Evolutionary conservation across 106 monocot species (phyloP).

Genomic region (Gastrodia elata): DNA sequence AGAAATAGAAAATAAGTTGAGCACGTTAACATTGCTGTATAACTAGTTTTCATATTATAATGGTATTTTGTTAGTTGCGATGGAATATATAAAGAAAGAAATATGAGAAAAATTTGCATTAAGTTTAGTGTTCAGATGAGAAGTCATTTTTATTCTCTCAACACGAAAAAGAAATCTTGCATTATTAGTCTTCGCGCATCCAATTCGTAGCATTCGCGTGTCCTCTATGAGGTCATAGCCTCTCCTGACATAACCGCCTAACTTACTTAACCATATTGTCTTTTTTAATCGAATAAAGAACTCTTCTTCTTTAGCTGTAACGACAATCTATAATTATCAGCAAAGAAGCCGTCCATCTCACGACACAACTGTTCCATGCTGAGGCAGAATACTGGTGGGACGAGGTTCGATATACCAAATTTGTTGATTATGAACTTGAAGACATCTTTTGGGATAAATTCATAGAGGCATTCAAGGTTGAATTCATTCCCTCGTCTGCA

Average conservation of each 20-base stretch:
- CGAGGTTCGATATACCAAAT: no score
- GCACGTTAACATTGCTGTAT: neutral
- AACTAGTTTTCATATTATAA: no score
- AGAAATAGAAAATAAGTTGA: neutral
- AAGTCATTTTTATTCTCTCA: neutral
- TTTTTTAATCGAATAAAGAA: neutral
- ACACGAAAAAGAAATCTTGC: neutral
- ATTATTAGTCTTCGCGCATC: neutral
- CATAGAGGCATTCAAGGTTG: no score
- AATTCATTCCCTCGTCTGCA: no score
- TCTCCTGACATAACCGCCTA: neutral
- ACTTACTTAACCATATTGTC: slow-evolving; percentile 5
- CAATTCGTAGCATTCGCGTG: neutral
- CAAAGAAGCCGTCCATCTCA: no score
- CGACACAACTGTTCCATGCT: no score
- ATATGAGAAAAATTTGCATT: neutral
- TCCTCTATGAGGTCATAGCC: neutral
- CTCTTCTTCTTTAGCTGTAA: no score
- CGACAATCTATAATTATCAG: no score
- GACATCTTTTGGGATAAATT: no score
- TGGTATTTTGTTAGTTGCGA: no score
- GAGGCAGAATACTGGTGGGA: no score
- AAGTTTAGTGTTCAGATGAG: slow-evolving; percentile 8
- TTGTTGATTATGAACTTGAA: no score
- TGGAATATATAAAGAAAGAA: neutral